Evolutionary conservation across 139 green algal species (phyloP).

Genomic region (Ettlia oleoabundans): DNA sequence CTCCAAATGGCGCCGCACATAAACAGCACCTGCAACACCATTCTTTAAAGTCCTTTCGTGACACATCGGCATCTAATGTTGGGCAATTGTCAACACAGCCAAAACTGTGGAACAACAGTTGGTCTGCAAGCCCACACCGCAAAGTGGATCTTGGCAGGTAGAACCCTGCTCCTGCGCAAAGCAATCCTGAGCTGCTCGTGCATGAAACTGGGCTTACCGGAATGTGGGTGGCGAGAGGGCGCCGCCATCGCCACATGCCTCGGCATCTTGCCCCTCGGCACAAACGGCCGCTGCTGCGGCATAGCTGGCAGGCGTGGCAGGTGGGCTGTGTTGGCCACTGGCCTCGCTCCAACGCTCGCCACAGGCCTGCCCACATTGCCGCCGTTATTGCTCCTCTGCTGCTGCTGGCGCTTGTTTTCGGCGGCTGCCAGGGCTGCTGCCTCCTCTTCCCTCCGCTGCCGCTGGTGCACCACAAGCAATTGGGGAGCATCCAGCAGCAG

Average conservation of each 20-base stretch:
- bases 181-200: too few species aligned
- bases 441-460: background rate
- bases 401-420: slow-evolving; percentile 11
- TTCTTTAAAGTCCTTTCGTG: too few species aligned
- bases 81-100: too few species aligned
- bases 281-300: background rate
- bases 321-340: slow-evolving; percentile 11
- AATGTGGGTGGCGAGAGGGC: slow-evolving; percentile 31
- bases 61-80: too few species aligned
- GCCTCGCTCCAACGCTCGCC: background rate
- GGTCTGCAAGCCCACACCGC: too few species aligned
- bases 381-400: background rate
- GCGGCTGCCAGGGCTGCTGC: background rate
- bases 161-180: too few species aligned
- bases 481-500: slow-evolving; percentile 24
- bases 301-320: slow-evolving; percentile 24
- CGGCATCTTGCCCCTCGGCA: background rate
- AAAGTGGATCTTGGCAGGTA: too few species aligned
- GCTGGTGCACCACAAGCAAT: slow-evolving; percentile 2
- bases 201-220: background rate
- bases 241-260: slow-evolving; percentile 1
- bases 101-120: too few species aligned
- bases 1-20: slow-evolving; percentile 43
- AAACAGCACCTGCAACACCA: slow-evolving; percentile 31
- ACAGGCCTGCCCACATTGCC: background rate